Evolutionary conservation across 164 flowering plant genomes (phyloP), one percentile per base, ranked within the genome.

Genomic region (Chimonanthus salicifolius): DNA sequence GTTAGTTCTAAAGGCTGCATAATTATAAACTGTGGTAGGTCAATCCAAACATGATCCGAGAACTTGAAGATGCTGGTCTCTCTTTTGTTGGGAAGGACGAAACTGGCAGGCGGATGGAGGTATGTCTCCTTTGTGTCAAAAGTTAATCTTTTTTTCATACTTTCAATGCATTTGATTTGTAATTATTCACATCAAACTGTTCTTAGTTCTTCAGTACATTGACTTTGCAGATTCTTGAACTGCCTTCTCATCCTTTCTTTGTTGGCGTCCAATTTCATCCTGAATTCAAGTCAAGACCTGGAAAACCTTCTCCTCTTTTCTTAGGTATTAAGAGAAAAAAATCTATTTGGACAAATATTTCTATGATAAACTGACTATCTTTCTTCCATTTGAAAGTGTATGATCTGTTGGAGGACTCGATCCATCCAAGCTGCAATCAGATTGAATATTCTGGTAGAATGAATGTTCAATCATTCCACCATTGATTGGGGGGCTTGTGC

Each of bases 211-310:
- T 7, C 0, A 4, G 7, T 43, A 16, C n/a, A 11, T 47, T 78
- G 72, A 8, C 7, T 50, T 47, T 81, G 77, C 90, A 92, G 98
- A 92, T 95, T 68, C 78, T 92, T 74, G 99, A 95, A 79, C 80
- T 95, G 50, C 85, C 85, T 8, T 46, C 71, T 71, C 99, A 95
- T 87, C 96, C 98, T 15, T 95, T 84, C 74, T 93, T 82, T 74
- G 77, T 95, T 71, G 99, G 96, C 13, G 98, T 82, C 76, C 99
- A 95, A 73, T 95, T 93, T 75, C 98, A 95, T 80, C 99, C 99
- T 6, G 99, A 95, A 74, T 93, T 90, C 75, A 93, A 89, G 75
- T 91, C 99, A 47, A 87, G 98, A 72, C 98, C 99, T 10, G 94
- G 91, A 69, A 90, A 84, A 71, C 98, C 99, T 74, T 93, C 98